phyloP scores from a whole-genome alignment of 768 basidiomycete genomes.

The Suillus subluteus region DNA sequence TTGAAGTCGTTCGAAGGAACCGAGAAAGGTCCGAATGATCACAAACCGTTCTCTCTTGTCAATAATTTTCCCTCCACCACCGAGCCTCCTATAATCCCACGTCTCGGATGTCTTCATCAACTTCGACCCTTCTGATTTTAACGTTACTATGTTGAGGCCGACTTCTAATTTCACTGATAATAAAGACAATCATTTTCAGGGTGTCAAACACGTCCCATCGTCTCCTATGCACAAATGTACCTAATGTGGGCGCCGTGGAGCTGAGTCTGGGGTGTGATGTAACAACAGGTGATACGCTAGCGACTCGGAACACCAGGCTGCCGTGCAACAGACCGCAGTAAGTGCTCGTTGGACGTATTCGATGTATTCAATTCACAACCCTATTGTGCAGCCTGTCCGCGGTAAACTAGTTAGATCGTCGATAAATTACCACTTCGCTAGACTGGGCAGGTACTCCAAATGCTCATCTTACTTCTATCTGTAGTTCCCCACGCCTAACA shows the following conservation, averaged over 20 bases:
- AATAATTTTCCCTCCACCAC: background rate
- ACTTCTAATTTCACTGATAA: background rate
- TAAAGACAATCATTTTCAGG: conserved; percentile 11
- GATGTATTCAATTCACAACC: conserved; percentile 43
- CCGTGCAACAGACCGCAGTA: conserved; percentile 34
- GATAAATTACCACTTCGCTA: conserved; percentile 89
- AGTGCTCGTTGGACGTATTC: conserved; percentile 26
- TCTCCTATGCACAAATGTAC: conserved; percentile 21
- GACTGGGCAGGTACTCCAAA: conserved; percentile 74
- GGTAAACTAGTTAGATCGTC: conserved; percentile 51
- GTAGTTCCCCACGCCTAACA: background rate
- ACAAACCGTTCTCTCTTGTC: background rate
- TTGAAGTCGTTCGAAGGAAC: too few species aligned
- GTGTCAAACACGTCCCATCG: conserved; percentile 7
- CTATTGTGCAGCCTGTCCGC: conserved; percentile 35
- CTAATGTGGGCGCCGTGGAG: conserved; percentile 64
- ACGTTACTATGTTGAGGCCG: background rate
- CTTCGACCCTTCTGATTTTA: background rate
- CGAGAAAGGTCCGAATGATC: too few species aligned
- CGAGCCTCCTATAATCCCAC: background rate
- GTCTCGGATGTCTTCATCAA: background rate
- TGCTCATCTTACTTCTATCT: conserved; percentile 37
- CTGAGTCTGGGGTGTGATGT: conserved; percentile 45
- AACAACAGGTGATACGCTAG: conserved; percentile 20
- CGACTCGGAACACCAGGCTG: conserved; percentile 35